phyloP scores from a whole-genome alignment of 2,329 filamentous ascomycete genomes.

The Fusarium sp. region DNA sequence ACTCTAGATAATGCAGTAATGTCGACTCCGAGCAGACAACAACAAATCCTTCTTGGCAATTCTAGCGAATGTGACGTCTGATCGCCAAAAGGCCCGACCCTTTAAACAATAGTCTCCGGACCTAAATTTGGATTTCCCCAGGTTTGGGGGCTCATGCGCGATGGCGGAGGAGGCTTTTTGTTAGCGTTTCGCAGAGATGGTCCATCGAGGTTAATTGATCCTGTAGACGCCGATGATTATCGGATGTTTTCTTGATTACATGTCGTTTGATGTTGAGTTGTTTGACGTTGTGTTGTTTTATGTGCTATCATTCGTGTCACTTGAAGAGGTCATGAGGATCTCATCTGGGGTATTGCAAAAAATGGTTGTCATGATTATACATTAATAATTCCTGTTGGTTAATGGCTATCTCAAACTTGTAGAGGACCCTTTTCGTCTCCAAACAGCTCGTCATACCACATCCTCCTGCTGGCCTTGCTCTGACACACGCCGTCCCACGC shows the following conservation, averaged over 20 bases:
- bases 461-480: slow-evolving; percentile 34
- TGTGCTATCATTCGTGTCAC: background rate
- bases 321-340: slow-evolving; percentile 4
- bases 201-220: background rate
- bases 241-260: background rate
- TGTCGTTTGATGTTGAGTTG: background rate
- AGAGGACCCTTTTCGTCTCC: slow-evolving; percentile 49
- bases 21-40: slow-evolving; percentile 14
- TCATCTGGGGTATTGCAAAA: background rate
- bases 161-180: slow-evolving; percentile 7
- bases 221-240: background rate
- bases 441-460: slow-evolving; percentile 52
- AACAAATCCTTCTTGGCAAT: background rate
- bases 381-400: background rate
- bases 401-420: slow-evolving; percentile 5
- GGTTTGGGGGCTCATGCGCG: background rate
- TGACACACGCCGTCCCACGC: slow-evolving; percentile 52
- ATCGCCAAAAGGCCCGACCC: background rate
- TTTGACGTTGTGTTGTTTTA: slow-evolving; percentile 3
- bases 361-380: background rate
- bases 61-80: slow-evolving; percentile 9
- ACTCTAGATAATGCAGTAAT: slow-evolving; percentile 34
- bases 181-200: background rate
- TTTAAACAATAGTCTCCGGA: background rate
- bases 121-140: background rate